phyloP scores from a whole-genome alignment of 257 asterid genomes.

The Cruciata laevipes region DNA sequence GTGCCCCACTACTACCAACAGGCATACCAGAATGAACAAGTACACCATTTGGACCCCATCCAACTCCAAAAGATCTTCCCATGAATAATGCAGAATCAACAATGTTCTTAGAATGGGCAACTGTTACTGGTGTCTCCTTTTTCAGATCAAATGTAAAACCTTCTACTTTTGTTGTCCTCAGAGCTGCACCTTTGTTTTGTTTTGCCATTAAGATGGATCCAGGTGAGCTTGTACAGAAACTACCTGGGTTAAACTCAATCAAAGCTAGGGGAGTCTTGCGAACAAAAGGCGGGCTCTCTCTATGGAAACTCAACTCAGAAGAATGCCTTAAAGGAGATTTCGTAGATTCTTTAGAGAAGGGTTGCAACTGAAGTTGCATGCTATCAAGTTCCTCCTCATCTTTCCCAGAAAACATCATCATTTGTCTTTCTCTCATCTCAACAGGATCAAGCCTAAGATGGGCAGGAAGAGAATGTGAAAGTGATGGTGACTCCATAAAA shows the following conservation, averaged over 20 bases:
- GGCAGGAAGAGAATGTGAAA: constrained; percentile 94
- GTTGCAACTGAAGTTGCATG: constrained; percentile 35
- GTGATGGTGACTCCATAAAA: constrained; percentile 38
- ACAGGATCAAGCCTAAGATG: constrained; percentile 92
- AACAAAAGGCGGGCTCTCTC: constrained; percentile 37
- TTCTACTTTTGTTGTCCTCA: constrained; percentile 43
- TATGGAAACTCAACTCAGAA: constrained; percentile 27
- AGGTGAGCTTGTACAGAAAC: constrained; percentile 54
- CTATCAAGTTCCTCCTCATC: constrained; percentile 45
- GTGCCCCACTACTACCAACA: constrained; percentile 48
- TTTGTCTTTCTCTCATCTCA: constrained; percentile 74
- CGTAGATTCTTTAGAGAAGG: constrained; percentile 45
- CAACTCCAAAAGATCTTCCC: constrained; percentile 97
- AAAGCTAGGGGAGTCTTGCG: constrained; percentile 92
- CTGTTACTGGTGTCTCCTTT: constrained; percentile 55
- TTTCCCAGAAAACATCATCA: constrained; percentile 68
- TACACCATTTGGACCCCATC: constrained; percentile 98
- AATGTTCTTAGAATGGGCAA: constrained; percentile 53
- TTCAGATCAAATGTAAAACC: constrained; percentile 72
- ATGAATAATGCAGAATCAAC: constrained; percentile 97
- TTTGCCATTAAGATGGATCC: constrained; percentile 73
- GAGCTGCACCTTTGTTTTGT: constrained; percentile 59
- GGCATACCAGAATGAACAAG: constrained; percentile 92
- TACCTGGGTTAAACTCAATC: constrained; percentile 64
- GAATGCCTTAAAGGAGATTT: constrained; percentile 51